Conservation (phyloP, 2,329 filamentous ascomycete species). For the Pseudogymnoascus sp. region DNA sequence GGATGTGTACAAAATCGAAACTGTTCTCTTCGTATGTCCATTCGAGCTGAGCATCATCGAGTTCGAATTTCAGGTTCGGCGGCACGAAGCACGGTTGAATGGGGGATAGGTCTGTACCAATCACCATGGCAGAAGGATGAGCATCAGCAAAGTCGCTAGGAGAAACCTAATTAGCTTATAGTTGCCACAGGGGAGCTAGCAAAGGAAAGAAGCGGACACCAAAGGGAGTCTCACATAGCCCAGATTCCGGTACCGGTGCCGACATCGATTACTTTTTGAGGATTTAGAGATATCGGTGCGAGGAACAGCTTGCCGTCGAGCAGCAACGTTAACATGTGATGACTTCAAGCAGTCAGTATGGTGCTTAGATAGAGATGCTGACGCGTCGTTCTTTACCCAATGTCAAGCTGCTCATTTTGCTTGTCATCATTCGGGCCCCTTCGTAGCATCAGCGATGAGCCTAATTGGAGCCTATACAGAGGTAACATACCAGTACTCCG, state of each 20-base stretch:
- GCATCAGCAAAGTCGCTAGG: conserved; percentile 19
- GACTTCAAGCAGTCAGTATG: background rate
- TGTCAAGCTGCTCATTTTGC: conserved; percentile 14
- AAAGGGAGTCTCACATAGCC: conserved; percentile 10
- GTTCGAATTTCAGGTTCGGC: conserved; percentile 52
- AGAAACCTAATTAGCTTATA: conserved; percentile 13
- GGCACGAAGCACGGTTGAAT: conserved; percentile 39
- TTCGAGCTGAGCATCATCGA: conserved; percentile 42
- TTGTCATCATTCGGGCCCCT: conserved; percentile 15
- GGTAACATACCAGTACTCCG: background rate
- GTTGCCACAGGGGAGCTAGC: background rate
- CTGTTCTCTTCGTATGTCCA: conserved; percentile 20
- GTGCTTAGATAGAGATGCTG: background rate
- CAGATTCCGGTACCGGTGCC: conserved; percentile 13
- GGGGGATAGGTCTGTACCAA: conserved; percentile 24
- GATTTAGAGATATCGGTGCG: conserved; percentile 6
- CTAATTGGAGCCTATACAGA: background rate
- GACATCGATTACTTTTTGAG: conserved; percentile 7
- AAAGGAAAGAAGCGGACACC: background rate
- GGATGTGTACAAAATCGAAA: conserved; percentile 23
- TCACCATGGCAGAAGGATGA: conserved; percentile 24
- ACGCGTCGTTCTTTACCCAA: background rate
- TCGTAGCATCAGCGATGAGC: background rate
- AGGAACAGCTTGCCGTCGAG: conserved; percentile 7
- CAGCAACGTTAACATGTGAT: background rate